Evolutionary conservation across 1,284 basidiomycete species (phyloP).

Genomic region (Omphalotus olearius): DNA sequence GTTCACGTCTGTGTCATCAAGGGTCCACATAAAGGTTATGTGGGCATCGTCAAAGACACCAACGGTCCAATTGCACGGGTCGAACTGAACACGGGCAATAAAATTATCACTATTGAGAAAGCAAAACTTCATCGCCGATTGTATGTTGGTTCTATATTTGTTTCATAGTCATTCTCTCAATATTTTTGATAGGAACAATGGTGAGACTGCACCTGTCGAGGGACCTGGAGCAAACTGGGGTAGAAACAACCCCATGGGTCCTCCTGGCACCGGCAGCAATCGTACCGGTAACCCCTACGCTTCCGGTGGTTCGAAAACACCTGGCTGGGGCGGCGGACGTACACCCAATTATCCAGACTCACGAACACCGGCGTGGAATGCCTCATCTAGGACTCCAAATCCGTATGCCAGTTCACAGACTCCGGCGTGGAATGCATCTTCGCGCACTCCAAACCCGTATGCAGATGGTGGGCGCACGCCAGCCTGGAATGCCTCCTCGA

Average conservation of each 20-base stretch:
- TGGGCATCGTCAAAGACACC: constrained; percentile 93
- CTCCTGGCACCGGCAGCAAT: constrained; percentile 11
- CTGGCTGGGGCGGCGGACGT: constrained; percentile 43
- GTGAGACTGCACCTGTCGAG: constrained; percentile 43
- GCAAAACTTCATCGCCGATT: constrained; percentile 74
- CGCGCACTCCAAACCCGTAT: constrained; percentile 66
- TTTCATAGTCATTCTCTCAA: constrained; percentile 1
- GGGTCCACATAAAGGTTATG: constrained; percentile 89
- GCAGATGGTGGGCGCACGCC: constrained; percentile 47
- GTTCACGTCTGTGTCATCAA: constrained; percentile 79
- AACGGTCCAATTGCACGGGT: constrained; percentile 88
- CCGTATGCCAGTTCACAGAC: constrained; percentile 55
- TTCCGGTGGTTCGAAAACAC: constrained; percentile 54
- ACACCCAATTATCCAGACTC: constrained; percentile 53
- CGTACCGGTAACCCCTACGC: constrained; percentile 46
- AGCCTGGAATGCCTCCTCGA: constrained; percentile 47
- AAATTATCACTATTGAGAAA: constrained; percentile 85
- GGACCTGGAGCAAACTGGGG: constrained; percentile 17
- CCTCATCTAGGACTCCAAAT: constrained; percentile 54
- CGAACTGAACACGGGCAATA: constrained; percentile 89
- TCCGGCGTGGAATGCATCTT: constrained; percentile 52
- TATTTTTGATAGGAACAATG: constrained; percentile 41
- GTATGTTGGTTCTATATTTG: constrained; percentile 42
- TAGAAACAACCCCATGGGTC: constrained; percentile 15
- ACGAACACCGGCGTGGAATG: constrained; percentile 56